phyloP scores from a whole-genome alignment of 2,329 filamentous ascomycete species.

The Botrytis aclada region DNA sequence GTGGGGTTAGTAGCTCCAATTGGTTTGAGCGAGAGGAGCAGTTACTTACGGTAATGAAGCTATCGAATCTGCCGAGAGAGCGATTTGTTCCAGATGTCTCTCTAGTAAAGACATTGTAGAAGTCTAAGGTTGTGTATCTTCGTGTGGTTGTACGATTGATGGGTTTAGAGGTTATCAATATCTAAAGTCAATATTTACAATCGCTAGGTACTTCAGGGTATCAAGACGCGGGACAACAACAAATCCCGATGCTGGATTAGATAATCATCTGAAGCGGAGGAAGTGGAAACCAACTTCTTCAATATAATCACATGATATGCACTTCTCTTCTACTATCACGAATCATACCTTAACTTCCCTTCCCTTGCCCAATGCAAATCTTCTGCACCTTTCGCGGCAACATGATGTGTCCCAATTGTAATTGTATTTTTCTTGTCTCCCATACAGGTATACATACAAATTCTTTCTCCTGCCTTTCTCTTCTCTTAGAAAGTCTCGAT shows the following conservation, averaged over 20 bases:
- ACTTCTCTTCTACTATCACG: background rate
- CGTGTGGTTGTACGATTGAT: background rate
- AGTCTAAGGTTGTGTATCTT: background rate
- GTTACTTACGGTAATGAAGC: conserved; percentile 65
- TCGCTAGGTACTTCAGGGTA: background rate
- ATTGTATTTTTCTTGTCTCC: background rate
- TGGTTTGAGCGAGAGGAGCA: background rate
- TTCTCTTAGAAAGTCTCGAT: conserved; percentile 11
- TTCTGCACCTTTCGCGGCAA: background rate
- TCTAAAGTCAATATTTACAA: background rate
- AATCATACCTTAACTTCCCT: conserved; percentile 5
- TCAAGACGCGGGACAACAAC: background rate
- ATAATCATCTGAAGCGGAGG: background rate
- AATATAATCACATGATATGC: background rate
- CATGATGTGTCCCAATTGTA: background rate
- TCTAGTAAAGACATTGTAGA: conserved; percentile 63
- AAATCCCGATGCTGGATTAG: background rate
- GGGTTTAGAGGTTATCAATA: background rate
- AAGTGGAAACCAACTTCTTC: background rate
- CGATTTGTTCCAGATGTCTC: conserved; percentile 73
- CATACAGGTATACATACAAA: background rate
- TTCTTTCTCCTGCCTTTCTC: background rate
- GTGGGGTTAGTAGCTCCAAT: conserved; percentile 18
- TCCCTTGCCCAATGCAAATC: background rate
- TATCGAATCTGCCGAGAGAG: conserved; percentile 72